Evolutionary conservation across 164 flowering plant species (phyloP).

Genomic region (Nelumbo lutea): DNA sequence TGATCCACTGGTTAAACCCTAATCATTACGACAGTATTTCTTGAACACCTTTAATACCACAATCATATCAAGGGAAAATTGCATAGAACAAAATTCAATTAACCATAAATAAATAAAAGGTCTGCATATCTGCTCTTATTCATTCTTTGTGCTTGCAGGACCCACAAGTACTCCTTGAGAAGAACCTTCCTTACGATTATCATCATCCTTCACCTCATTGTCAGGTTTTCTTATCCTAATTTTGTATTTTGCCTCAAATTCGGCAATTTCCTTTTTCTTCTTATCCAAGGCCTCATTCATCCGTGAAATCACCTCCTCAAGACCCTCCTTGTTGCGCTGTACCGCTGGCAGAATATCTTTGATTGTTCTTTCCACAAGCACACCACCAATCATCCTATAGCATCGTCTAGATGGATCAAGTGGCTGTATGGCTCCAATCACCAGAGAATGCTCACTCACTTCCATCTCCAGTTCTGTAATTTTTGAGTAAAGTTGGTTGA

Average conservation of each 20-base stretch:
- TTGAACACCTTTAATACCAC: too few species aligned
- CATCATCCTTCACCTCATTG: conserved; percentile 41
- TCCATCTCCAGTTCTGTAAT: conserved; percentile 59
- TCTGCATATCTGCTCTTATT: not conserved
- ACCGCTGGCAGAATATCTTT: conserved; percentile 91
- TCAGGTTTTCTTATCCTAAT: conserved; percentile 65
- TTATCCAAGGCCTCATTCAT: conserved; percentile 70
- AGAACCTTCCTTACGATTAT: conserved; percentile 54
- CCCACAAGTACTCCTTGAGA: conserved; percentile 95
- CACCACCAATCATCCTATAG: conserved; percentile 95
- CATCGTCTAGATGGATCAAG: conserved; percentile 72
- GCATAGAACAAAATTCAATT: too few species aligned
- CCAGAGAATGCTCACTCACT: too few species aligned
- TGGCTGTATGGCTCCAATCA: too few species aligned
- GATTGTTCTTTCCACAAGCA: conserved; percentile 88
- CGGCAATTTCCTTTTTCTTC: conserved; percentile 75
- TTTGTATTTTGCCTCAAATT: conserved; percentile 79
- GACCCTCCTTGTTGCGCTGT: conserved; percentile 78
- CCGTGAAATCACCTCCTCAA: conserved; percentile 78
- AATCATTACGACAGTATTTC: too few species aligned
- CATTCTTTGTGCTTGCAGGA: conserved; percentile 52
- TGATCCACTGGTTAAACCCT: too few species aligned
- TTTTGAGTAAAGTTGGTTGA: conserved; percentile 78
- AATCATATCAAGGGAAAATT: too few species aligned
- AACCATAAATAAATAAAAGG: too few species aligned